Evolutionary conservation across 371 early-diverging fungal genomes (phyloP).

Genomic region (Circinella umbellata): DNA sequence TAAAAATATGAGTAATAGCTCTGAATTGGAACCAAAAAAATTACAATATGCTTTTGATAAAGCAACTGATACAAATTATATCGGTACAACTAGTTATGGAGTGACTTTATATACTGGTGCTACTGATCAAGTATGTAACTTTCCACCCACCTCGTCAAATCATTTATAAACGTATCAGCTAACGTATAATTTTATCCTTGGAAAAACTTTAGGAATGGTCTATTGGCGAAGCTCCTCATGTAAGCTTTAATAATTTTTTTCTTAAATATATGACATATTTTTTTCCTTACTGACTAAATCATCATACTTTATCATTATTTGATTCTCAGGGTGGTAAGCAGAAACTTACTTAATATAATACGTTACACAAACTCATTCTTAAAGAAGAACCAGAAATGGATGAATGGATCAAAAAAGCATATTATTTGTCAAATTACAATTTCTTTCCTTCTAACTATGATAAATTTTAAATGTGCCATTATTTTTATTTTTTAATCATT

Average conservation of each 20-base stretch:
- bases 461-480: background rate
- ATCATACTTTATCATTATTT: background rate
- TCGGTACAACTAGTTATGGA: slow-evolving; percentile 16
- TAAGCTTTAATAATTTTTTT: slow-evolving; percentile 22
- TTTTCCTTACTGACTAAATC: background rate
- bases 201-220: slow-evolving; percentile 27
- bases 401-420: too few species aligned
- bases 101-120: slow-evolving; percentile 20
- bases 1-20: slow-evolving; percentile 1
- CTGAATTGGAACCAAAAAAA: slow-evolving; percentile 2
- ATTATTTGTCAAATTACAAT: too few species aligned
- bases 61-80: slow-evolving; percentile 21
- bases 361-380: background rate
- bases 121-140: slow-evolving; percentile 14
- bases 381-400: too few species aligned
- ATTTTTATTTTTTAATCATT: background rate
- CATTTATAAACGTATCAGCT: background rate
- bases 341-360: background rate
- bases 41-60: slow-evolving; percentile 21
- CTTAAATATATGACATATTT: background rate
- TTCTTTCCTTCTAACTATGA: too few species aligned
- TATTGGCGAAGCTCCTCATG: slow-evolving; percentile 45
- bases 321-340: slow-evolving; percentile 19
- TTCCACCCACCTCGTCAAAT: background rate
- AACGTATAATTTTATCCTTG: background rate